These are phyloP conservation scores for Delphinella strobiligena DNA, from an alignment of 2,329 filamentous ascomycete species.

Conservation along the genomic window DNA sequence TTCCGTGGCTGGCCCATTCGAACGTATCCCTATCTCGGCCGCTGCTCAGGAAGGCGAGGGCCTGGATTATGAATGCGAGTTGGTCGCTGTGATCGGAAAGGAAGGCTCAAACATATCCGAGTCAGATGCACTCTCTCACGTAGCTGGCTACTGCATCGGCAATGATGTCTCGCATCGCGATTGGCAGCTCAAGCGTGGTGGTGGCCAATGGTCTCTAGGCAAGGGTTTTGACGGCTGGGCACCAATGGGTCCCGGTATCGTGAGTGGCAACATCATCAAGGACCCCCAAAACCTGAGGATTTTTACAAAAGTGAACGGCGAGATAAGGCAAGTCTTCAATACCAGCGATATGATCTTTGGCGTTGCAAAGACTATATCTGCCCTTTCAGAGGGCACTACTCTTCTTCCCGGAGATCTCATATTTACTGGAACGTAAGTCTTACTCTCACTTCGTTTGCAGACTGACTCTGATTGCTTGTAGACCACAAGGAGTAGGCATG, in stretches of 20 bases:
- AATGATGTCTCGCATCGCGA: conserved; percentile 74
- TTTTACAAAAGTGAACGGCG: conserved; percentile 47
- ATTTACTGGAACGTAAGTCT: conserved; percentile 46
- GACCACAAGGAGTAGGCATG: conserved; percentile 59
- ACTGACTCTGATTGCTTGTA: conserved; percentile 15
- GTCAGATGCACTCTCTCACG: conserved; percentile 52
- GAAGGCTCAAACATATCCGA: conserved; percentile 53
- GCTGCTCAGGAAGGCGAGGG: conserved; percentile 46
- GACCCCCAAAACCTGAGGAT: conserved; percentile 48
- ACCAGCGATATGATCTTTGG: conserved; percentile 54
- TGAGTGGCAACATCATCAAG: conserved; percentile 41
- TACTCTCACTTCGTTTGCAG: background rate
- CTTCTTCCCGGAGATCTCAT: conserved; percentile 53
- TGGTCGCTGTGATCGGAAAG: conserved; percentile 62
- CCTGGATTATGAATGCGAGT: conserved; percentile 70
- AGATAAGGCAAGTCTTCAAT: conserved; percentile 43
- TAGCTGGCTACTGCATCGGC: conserved; percentile 62
- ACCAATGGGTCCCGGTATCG: conserved; percentile 61
- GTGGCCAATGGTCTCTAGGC: conserved; percentile 38
- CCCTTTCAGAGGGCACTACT: conserved; percentile 50
- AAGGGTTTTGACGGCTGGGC: conserved; percentile 70
- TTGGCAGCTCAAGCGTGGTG: conserved; percentile 31
- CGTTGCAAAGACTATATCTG: conserved; percentile 46
- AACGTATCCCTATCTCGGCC: conserved; percentile 51
- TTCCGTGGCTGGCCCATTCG: conserved; percentile 48